Conservation (phyloP, 1,284 basidiomycete genomes). For the Tremellales sp. region DNA sequence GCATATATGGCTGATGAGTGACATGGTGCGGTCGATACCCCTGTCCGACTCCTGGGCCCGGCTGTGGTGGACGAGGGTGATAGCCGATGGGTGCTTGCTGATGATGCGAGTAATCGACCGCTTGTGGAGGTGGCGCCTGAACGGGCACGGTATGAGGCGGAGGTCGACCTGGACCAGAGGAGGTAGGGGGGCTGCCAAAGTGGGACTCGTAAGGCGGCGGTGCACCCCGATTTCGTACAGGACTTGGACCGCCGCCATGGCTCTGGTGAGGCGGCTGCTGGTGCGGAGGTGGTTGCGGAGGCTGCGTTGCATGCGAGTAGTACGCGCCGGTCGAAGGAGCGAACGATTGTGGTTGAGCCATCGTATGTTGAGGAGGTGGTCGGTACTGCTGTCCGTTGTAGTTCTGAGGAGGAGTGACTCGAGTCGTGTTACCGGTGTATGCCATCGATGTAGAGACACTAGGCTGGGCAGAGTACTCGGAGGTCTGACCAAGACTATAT, state of each 20-base stretch:
- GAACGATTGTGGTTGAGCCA: background rate
- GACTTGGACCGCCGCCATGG: background rate
- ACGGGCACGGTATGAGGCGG: background rate
- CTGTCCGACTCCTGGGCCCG: background rate
- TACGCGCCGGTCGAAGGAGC: background rate
- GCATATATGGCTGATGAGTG: background rate
- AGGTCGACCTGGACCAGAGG: background rate
- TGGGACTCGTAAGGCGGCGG: background rate
- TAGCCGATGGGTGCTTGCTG: background rate
- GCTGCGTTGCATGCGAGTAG: background rate
- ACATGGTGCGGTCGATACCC: background rate
- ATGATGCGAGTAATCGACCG: background rate
- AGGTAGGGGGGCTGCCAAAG: background rate
- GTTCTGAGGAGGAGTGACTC: background rate
- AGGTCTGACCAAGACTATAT: too few species aligned
- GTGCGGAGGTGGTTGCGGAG: background rate
- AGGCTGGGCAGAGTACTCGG: too few species aligned
- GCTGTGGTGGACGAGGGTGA: background rate
- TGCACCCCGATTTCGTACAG: background rate
- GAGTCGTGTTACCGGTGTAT: too few species aligned
- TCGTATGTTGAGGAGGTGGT: background rate
- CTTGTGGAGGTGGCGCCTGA: background rate
- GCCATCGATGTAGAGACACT: too few species aligned
- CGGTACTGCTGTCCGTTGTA: background rate
- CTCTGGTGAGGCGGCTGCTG: background rate